phyloP scores from a whole-genome alignment of 2,329 filamentous ascomycete species.

The Cryphonectria nitschkei region DNA sequence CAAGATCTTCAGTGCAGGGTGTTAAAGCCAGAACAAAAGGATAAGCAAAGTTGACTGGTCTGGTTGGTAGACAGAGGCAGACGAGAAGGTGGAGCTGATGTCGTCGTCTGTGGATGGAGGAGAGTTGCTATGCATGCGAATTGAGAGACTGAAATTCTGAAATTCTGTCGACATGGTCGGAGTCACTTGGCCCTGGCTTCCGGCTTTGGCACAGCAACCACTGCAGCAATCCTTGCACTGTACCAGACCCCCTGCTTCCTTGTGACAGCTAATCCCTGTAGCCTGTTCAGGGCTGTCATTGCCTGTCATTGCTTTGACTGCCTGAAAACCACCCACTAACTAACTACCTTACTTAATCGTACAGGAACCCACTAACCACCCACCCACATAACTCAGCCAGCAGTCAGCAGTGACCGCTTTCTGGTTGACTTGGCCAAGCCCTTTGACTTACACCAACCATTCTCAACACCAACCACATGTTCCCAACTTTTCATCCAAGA shows the following conservation, averaged over 20 bases:
- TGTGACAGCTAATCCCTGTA: slow-evolving; percentile 18
- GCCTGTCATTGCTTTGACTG: background rate
- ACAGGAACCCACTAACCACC: background rate
- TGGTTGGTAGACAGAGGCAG: background rate
- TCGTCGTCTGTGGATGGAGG: background rate
- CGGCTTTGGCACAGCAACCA: slow-evolving; percentile 21
- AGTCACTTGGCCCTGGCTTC: background rate
- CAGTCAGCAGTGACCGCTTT: background rate
- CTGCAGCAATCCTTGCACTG: background rate
- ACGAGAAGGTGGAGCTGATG: background rate
- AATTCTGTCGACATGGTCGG: slow-evolving; percentile 22
- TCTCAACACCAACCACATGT: slow-evolving; percentile 4
- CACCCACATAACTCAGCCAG: background rate
- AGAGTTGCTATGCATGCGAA: slow-evolving; percentile 2
- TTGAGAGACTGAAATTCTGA: slow-evolving; percentile 14
- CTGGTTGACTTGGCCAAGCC: background rate
- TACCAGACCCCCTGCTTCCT: background rate
- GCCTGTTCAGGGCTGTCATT: background rate
- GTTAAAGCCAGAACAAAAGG: background rate
- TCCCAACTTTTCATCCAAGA: slow-evolving; percentile 2
- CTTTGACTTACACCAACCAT: slow-evolving; percentile 19
- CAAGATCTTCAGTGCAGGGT: background rate
- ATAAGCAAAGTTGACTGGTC: background rate
- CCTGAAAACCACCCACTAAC: background rate
- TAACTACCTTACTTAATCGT: slow-evolving; percentile 3